A percentile compares a stretch with the other conserved stretches of the same genome.
Evolutionary conservation across 2,329 filamentous ascomycete genomes (phyloP).

Genomic region (Byssoonygena ceratinophila): DNA sequence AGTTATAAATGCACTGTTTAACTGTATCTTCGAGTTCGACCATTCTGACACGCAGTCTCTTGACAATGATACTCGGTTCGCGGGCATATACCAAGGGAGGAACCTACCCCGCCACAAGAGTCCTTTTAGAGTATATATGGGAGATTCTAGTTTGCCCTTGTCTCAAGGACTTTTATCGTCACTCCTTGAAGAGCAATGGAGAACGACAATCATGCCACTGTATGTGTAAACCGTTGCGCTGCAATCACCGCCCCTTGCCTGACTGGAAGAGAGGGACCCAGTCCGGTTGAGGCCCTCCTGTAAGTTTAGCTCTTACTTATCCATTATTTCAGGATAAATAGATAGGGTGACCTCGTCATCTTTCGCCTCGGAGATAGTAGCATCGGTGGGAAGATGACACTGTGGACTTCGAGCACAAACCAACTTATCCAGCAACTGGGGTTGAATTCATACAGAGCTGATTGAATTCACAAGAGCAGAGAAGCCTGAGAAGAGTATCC

Average conservation of each 20-base stretch:
- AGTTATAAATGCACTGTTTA: conserved; percentile 32
- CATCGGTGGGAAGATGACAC: no score
- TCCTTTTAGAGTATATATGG: no score
- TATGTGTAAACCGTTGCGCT: conserved; percentile 11
- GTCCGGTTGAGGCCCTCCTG: conserved; percentile 8
- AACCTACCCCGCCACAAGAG: conserved; percentile 10
- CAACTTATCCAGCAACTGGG: no score
- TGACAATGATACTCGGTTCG: conserved; percentile 6
- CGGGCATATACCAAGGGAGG: conserved; percentile 12
- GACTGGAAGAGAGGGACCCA: conserved; percentile 1
- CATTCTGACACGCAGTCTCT: not conserved
- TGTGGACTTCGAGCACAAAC: no score
- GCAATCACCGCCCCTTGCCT: conserved; percentile 8
- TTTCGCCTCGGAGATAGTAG: no score
- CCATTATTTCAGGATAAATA: no score
- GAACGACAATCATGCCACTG: conserved; percentile 18
- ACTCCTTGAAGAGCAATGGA: conserved; percentile 32
- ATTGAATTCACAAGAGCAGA: no score
- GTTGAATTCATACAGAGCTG: no score
- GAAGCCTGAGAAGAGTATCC: no score
- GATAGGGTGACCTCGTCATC: no score
- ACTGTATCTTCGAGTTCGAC: not conserved
- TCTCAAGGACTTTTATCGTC: conserved; percentile 8
- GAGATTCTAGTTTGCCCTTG: no score
- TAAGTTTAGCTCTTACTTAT: no score